phyloP scores from a whole-genome alignment of 179 eudicot genomes.

The Beta corolliflora region DNA sequence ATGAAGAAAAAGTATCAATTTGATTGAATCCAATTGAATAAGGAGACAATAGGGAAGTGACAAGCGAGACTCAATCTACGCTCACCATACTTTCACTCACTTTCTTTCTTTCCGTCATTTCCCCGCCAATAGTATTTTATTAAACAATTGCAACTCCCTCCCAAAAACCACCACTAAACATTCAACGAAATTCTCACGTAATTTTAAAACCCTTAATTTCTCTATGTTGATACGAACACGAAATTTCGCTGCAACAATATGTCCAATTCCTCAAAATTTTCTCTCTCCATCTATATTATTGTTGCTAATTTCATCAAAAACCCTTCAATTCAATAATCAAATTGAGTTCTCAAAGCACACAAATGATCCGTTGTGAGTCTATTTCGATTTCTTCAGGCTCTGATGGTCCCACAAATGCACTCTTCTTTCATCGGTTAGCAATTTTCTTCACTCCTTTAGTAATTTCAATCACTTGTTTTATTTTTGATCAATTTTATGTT shows the following conservation, averaged over 20 bases:
- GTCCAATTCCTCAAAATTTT: conserved; percentile 9
- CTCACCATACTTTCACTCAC: too few relatives aligned
- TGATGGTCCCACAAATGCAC: conserved; percentile 14
- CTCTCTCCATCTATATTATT: background rate
- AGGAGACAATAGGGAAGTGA: too few relatives aligned
- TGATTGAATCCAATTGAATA: too few relatives aligned
- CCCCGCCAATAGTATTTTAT: conserved; percentile 21
- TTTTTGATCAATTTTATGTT: background rate
- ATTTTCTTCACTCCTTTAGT: background rate
- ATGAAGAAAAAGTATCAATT: too few relatives aligned
- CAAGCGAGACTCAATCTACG: too few relatives aligned
- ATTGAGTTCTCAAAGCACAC: background rate
- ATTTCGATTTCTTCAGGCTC: conserved; percentile 22
- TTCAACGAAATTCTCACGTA: background rate
- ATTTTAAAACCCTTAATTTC: background rate
- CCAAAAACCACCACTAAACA: too few relatives aligned
- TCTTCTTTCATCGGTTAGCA: conserved; percentile 32
- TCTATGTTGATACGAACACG: background rate
- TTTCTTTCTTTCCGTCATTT: background rate
- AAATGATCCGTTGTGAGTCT: conserved; percentile 26
- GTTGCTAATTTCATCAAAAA: background rate
- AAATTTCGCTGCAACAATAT: conserved; percentile 8
- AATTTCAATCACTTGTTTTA: background rate
- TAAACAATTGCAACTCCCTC: conserved; percentile 19
- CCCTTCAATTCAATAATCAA: background rate